Percentiles rank a stretch among this genome's conserved stretches.
These are phyloP conservation scores for Fusarium algeriense DNA, from an alignment of 2,329 filamentous ascomycete genomes.

Conservation along the genomic window DNA sequence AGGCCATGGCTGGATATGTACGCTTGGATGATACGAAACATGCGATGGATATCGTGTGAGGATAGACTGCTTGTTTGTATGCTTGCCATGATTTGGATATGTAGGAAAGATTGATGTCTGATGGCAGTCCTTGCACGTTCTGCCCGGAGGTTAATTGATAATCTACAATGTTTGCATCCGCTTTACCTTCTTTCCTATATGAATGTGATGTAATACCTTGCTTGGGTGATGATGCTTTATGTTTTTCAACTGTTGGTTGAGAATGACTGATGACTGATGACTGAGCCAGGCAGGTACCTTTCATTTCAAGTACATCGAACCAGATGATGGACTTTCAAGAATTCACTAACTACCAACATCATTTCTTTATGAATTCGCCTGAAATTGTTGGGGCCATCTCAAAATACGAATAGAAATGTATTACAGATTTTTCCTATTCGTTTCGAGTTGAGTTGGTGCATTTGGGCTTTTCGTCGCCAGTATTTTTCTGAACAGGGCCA, in stretches of 20 bases:
- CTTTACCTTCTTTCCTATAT: neutral
- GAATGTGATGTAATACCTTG: neutral
- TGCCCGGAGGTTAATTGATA: slow-evolving; percentile 35
- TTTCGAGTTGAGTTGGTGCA: neutral
- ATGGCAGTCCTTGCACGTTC: slow-evolving; percentile 15
- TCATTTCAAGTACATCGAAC: too few relatives aligned
- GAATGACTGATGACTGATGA: too few relatives aligned
- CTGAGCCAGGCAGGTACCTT: too few relatives aligned
- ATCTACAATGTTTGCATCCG: slow-evolving; percentile 19
- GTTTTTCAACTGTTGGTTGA: too few relatives aligned
- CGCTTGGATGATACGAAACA: slow-evolving; percentile 16
- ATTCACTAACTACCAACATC: neutral
- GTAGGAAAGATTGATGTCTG: slow-evolving; percentile 27
- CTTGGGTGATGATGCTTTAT: too few relatives aligned
- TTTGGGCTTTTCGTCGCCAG: neutral
- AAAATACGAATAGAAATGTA: neutral
- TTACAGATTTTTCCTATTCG: neutral
- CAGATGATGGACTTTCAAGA: too few relatives aligned
- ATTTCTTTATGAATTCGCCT: neutral
- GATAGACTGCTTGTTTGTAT: slow-evolving; percentile 34
- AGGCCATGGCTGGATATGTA: slow-evolving; percentile 25
- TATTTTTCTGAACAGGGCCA: neutral
- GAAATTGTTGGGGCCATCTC: neutral
- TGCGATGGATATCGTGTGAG: slow-evolving; percentile 25
- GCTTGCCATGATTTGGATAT: slow-evolving; percentile 7